phyloP scores from a whole-genome alignment of 2,329 filamentous ascomycete species.

The Xenosphaeropsis pyriputrescens region DNA sequence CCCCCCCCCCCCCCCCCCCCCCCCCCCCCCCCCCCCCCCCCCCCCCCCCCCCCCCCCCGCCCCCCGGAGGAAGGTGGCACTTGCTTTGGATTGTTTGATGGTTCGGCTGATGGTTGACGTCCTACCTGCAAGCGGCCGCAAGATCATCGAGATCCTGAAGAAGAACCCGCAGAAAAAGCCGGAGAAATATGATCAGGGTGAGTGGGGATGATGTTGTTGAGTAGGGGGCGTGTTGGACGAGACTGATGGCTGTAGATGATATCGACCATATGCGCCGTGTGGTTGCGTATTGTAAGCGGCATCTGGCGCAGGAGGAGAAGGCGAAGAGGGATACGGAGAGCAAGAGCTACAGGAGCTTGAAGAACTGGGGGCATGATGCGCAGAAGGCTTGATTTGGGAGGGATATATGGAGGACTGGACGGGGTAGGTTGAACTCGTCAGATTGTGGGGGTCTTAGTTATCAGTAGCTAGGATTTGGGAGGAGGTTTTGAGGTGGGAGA shows the following conservation, averaged over 20 bases:
- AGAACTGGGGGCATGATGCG: constrained; percentile 46
- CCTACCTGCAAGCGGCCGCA: constrained; percentile 46
- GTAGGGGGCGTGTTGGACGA: too few relatives aligned
- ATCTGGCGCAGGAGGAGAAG: constrained; percentile 48
- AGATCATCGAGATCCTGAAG: constrained; percentile 47
- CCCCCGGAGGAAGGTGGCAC: too few relatives aligned
- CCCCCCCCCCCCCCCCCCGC: too few relatives aligned
- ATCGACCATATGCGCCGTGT: constrained; percentile 47
- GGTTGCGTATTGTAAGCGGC: constrained; percentile 50
- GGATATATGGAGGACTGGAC: too few relatives aligned
- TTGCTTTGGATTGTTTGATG: too few relatives aligned
- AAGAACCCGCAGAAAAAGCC: constrained; percentile 43
- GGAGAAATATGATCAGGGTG: constrained; percentile 37
- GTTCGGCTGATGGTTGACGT: too few relatives aligned
- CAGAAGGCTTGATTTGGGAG: constrained; percentile 22
- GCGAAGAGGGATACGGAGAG: constrained; percentile 31
- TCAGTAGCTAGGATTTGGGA: too few relatives aligned
- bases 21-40: too few relatives aligned
- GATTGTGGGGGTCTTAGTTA: too few relatives aligned
- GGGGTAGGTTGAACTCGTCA: too few relatives aligned
- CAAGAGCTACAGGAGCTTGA: constrained; percentile 41
- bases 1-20: too few relatives aligned
- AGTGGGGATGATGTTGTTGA: neutral
- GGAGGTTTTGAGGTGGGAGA: too few relatives aligned
- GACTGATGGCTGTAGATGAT: constrained; percentile 24